Evolutionary conservation across 306 rosid genomes (phyloP).

Genomic region (Astragalus membranaceus): DNA sequence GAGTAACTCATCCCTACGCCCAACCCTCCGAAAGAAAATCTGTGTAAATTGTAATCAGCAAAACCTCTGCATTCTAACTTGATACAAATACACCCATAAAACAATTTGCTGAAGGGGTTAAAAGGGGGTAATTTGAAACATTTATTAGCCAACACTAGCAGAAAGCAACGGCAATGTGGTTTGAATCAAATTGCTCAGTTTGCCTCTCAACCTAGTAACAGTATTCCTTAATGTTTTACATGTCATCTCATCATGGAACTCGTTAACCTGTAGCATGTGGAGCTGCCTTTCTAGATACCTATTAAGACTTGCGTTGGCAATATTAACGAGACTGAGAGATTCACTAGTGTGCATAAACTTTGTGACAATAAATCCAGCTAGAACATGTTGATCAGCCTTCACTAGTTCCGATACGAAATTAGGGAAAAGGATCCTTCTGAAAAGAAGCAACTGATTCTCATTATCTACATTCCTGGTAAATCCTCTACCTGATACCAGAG

Average conservation of each 20-base stretch:
- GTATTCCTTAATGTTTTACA: constrained; percentile 47
- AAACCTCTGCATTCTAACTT: constrained; percentile 14
- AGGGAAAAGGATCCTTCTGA: constrained; percentile 59
- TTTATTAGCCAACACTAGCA: constrained; percentile 22
- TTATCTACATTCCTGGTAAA: constrained; percentile 20
- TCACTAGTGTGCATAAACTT: constrained; percentile 73
- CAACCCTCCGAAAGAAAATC: background rate
- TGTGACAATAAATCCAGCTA: constrained; percentile 75
- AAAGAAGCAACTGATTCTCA: constrained; percentile 36
- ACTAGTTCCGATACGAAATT: constrained; percentile 70
- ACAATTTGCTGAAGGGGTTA: background rate
- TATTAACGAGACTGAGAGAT: constrained; percentile 60
- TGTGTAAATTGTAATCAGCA: constrained; percentile 4
- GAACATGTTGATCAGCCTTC: constrained; percentile 76
- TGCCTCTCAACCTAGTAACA: constrained; percentile 43
- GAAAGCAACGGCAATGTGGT: constrained; percentile 38
- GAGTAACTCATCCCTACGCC: background rate
- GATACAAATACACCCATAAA: too few relatives aligned
- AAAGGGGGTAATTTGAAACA: background rate
- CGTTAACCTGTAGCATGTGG: constrained; percentile 31
- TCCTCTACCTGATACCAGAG: constrained; percentile 39
- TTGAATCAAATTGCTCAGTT: constrained; percentile 46
- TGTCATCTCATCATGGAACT: constrained; percentile 35
- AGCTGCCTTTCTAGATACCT: constrained; percentile 73
- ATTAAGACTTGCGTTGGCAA: constrained; percentile 56